These are phyloP conservation scores for Ampelocalamus luodianensis DNA, from an alignment of 176 grass and related monocot genomes.

Conservation along the genomic window DNA sequence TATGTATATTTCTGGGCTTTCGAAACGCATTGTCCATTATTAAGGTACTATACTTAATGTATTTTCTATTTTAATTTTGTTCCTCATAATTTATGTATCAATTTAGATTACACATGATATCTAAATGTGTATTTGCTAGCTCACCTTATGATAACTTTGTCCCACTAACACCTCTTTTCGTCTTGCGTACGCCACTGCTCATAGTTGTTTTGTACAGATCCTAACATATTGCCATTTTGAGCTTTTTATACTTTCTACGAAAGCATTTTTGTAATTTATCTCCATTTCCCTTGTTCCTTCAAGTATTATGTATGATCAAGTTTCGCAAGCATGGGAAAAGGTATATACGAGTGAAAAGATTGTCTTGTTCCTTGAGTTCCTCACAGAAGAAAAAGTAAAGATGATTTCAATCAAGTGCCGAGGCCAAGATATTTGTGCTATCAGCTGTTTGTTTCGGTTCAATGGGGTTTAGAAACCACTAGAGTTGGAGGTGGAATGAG, in stretches of 20 bases:
- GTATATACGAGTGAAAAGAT: not conserved
- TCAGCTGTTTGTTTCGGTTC: not conserved
- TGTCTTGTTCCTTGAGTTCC: not conserved
- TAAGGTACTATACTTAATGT: no score
- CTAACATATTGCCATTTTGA: not conserved
- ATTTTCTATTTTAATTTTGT: no score
- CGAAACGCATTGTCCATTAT: no score
- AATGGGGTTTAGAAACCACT: not conserved
- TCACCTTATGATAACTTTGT: no score
- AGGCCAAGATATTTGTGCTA: not conserved
- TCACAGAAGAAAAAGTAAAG: not conserved
- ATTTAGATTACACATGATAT: no score
- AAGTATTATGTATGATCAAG: constrained; percentile 3
- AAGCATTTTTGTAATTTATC: not conserved
- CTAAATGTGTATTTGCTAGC: no score
- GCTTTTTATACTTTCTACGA: not conserved
- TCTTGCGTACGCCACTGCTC: no score
- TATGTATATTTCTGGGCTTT: no score
- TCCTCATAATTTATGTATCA: no score
- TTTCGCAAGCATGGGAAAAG: not conserved
- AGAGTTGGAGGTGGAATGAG: not conserved
- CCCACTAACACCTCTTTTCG: no score
- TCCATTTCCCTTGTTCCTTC: not conserved
- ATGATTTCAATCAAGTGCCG: not conserved
- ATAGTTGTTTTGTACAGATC: not conserved